phyloP scores from a whole-genome alignment of 768 basidiomycete genomes.

The Suillus subaureus region DNA sequence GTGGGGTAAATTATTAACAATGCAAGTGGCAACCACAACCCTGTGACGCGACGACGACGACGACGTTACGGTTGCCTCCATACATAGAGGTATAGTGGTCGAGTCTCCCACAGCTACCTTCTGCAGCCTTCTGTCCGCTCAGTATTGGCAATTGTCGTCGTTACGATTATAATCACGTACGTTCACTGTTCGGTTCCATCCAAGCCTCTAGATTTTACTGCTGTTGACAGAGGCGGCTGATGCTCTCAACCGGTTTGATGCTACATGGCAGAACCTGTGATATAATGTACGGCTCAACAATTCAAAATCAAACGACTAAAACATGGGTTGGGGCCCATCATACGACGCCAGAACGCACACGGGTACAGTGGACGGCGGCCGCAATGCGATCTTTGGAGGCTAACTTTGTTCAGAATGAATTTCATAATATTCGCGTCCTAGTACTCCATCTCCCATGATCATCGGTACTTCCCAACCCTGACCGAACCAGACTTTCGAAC shows the following conservation, averaged over 20 bases:
- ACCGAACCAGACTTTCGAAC: not conserved
- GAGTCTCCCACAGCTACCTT: not conserved
- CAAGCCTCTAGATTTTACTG: not conserved
- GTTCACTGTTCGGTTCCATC: not conserved
- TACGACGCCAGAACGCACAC: not conserved
- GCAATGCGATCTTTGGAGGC: not conserved
- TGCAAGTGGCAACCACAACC: no score
- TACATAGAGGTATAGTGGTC: no score
- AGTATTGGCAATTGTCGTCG: not conserved
- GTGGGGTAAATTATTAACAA: no score
- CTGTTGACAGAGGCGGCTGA: not conserved
- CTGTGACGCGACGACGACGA: no score
- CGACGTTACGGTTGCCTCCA: no score
- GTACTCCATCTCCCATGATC: no score
- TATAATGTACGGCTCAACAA: not conserved
- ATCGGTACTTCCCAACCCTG: no score
- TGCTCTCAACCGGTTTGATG: not conserved
- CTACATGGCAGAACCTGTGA: not conserved
- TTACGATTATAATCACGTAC: not conserved
- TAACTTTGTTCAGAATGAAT: not conserved
- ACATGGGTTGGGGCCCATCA: not conserved
- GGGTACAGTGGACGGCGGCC: not conserved
- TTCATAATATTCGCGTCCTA: not conserved
- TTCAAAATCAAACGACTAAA: not conserved
- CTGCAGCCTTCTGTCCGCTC: not conserved